Evolutionary conservation across 2,329 filamentous ascomycete species (phyloP), one percentile per base, ranked within the genome.

Genomic region (Biscogniauxia marginata): DNA sequence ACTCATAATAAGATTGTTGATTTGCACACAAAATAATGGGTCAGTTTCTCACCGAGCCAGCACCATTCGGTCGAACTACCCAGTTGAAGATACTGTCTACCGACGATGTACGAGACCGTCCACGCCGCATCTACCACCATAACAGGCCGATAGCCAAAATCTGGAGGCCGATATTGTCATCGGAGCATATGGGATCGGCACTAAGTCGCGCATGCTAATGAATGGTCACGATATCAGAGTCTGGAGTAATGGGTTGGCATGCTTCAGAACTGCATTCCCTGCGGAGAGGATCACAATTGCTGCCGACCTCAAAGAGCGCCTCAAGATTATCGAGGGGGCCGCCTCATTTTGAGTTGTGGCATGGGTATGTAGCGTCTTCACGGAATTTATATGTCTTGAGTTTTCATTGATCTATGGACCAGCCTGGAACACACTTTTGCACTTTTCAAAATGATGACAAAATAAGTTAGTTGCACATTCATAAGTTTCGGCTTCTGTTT

Each of bases 181-280:
- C 22, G 67, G 69, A 5, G 67, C 69, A 1, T 69, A 71, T 52
- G 70, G 69, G 7, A 54, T 71, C n/a, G 64, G 64, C 2, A 65
- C 66, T n/a, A 67, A 64, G 34, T 66, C 64, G 3, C 60, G 63
- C 46, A 56, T 20, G 11, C 46, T 65, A 30, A 60, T 65, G 7
- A 57, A 56, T 16, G 65, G 67, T 7, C 53, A 58, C 4, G 53
- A 64, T 1, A 50, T 62, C 2, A 55, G 54, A 16, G 67, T 67
- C 4, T 58, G 57, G 24, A 57, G 59, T n/a, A 69, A 63, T 7
- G 67, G 67, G 0, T 61, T 58, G 9, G 61, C 67, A 3, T 62
- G 67, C 4, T 68, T 62, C 30, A 50, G 67, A 19, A 55, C 57
- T 0, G 51, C 65, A 5, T 64, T 60, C 46, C 56, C 62, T 1